phyloP scores from a whole-genome alignment of 2,329 filamentous ascomycete species.

The Nothophoma quercina region DNA sequence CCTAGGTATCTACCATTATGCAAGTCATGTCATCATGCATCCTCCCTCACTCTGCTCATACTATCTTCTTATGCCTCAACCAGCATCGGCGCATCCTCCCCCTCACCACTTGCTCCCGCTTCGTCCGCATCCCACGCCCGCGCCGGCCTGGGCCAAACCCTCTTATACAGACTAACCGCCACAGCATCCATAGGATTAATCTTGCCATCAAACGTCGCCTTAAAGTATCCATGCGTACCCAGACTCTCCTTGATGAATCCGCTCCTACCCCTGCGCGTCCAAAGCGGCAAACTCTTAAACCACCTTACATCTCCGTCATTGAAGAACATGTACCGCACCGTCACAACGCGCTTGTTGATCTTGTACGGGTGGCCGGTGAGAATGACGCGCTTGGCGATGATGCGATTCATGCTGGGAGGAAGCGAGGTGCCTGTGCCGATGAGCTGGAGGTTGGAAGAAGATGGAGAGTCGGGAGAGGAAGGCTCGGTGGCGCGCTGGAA shows the following conservation, averaged over 20 bases:
- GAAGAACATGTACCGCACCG: slow-evolving; percentile 99
- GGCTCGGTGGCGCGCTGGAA: slow-evolving; percentile 75
- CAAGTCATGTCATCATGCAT: slow-evolving; percentile 25
- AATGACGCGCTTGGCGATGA: slow-evolving; percentile 92
- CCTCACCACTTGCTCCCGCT: background rate
- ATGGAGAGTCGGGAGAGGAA: slow-evolving; percentile 29
- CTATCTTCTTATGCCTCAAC: slow-evolving; percentile 2
- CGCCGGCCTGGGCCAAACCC: slow-evolving; percentile 71
- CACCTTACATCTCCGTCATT: slow-evolving; percentile 92
- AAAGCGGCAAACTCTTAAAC: slow-evolving; percentile 96
- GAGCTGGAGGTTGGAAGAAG: slow-evolving; percentile 65
- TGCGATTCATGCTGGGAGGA: slow-evolving; percentile 74
- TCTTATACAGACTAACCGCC: slow-evolving; percentile 74
- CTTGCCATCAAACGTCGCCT: slow-evolving; percentile 94
- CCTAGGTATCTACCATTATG: slow-evolving; percentile 25
- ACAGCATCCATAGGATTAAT: slow-evolving; percentile 96
- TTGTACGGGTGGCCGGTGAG: slow-evolving; percentile 97
- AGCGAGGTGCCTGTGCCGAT: slow-evolving; percentile 88
- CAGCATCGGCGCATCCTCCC: slow-evolving; percentile 7
- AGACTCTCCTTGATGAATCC: slow-evolving; percentile 94
- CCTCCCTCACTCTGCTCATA: background rate
- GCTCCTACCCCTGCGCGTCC: slow-evolving; percentile 87
- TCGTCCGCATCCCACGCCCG: slow-evolving; percentile 49
- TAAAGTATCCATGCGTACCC: slow-evolving; percentile 99
- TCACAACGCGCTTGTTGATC: slow-evolving; percentile 97